Evolutionary conservation across 257 asterid species (phyloP).

Genomic region (Primulina tabacum): DNA sequence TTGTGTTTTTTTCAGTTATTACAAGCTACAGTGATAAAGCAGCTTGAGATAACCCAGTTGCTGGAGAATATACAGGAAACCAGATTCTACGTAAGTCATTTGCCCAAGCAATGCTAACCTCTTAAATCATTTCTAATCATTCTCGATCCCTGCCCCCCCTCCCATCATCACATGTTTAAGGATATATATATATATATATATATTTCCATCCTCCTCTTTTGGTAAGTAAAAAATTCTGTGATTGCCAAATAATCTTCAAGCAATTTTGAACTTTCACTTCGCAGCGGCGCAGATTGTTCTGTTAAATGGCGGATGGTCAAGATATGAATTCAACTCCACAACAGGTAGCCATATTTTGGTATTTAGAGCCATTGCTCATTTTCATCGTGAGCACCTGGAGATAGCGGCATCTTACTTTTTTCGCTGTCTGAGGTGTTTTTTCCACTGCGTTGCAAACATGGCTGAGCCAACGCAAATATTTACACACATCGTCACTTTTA

Average conservation of each 20-base stretch:
- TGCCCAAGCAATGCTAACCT: not conserved
- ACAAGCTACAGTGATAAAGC: slow-evolving; percentile 70
- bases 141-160: no score
- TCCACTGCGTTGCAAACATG: not conserved
- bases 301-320: not conserved
- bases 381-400: not conserved
- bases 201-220: not conserved
- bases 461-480: not conserved
- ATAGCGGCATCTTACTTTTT: not conserved
- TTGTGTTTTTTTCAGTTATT: slow-evolving; percentile 48
- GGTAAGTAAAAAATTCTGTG: not conserved
- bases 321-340: not conserved
- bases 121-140: no score
- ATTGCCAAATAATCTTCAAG: not conserved
- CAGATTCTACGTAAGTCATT: slow-evolving; percentile 37
- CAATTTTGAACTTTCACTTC: not conserved
- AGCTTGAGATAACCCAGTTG: slow-evolving; percentile 65
- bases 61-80: slow-evolving; percentile 68
- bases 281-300: not conserved
- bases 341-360: not conserved
- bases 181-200: no score
- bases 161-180: no score
- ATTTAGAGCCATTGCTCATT: not conserved
- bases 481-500: not conserved
- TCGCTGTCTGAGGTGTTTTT: not conserved